Conservation (phyloP, 768 basidiomycete genomes). For the Hebeloma cylindrosporum region DNA sequence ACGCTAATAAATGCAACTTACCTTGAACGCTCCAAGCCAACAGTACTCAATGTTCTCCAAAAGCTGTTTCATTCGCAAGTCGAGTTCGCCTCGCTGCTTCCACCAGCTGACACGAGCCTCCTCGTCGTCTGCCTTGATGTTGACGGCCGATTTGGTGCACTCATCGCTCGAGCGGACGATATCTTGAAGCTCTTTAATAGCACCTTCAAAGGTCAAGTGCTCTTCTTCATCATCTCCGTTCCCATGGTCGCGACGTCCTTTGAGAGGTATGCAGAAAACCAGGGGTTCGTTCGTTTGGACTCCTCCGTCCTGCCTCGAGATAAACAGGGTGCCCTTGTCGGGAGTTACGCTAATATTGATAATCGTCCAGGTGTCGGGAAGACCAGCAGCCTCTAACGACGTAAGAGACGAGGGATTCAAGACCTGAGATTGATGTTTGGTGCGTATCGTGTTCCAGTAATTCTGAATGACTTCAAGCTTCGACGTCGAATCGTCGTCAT, state of each 20-base stretch:
- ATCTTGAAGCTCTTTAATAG: slow-evolving; percentile 68
- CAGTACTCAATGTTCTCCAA: slow-evolving; percentile 89
- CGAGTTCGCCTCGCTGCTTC: slow-evolving; percentile 75
- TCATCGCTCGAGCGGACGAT: slow-evolving; percentile 82
- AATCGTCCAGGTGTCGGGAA: slow-evolving; percentile 82
- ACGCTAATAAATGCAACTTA: slow-evolving; percentile 29
- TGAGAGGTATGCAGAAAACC: slow-evolving; percentile 87
- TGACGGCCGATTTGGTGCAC: slow-evolving; percentile 67
- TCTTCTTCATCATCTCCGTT: slow-evolving; percentile 66
- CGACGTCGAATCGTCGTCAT: slow-evolving; percentile 30
- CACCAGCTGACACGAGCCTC: slow-evolving; percentile 81
- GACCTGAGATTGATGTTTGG: slow-evolving; percentile 50
- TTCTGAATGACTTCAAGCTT: slow-evolving; percentile 36
- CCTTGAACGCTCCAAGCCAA: slow-evolving; percentile 98
- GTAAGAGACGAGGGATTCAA: slow-evolving; percentile 44
- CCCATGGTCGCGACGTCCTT: slow-evolving; percentile 74
- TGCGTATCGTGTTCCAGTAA: slow-evolving; percentile 64
- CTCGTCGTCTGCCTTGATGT: slow-evolving; percentile 66
- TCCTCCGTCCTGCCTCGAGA: slow-evolving; percentile 72
- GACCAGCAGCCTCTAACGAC: slow-evolving; percentile 36
- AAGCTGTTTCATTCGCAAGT: slow-evolving; percentile 70
- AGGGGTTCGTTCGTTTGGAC: slow-evolving; percentile 51
- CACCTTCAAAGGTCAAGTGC: slow-evolving; percentile 74
- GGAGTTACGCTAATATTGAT: slow-evolving; percentile 82
- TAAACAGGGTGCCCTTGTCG: slow-evolving; percentile 79